Base-by-base conservation (phyloP, 2,329 filamentous ascomycete species). In the Fusarium devonianum region DNA sequence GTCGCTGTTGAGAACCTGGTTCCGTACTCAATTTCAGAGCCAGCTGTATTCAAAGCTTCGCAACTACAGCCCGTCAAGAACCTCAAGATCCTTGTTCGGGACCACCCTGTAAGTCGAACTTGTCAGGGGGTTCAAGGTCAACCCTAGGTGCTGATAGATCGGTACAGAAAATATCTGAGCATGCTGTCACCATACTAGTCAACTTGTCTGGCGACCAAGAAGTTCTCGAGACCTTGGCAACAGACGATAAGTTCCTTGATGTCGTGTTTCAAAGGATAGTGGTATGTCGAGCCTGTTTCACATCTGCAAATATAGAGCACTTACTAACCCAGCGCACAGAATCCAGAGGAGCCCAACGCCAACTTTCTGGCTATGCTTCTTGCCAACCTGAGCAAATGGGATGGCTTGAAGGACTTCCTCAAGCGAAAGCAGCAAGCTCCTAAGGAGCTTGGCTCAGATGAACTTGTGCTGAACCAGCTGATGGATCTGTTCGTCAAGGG, bases 401-500 rank as follows among this genome's bases (percentile, higher is more conserved):
- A 93, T 61, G 80, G 79, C 5, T 72, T 96, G 47, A 87, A 88
- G 58, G 80, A 80, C 32, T 77, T 97, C 4, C 72, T 93, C 9
- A 77, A 79, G 4, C 77, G 88, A 45, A 88, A 87, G 65, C 87
- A 91, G 56, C 75, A 81, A 6, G 71, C 87, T 0, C 88, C 91
- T 3, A 82, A 85, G 45, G 78, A 79, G n/a, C 81, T 96, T 6
- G 85, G 84, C 5, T 88, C 84, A 1, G 89, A 90, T 29, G 81
- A 86, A 25, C 79, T 84, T 49, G 86, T 90, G 4, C 83, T 97
- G 64, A 92, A 97, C 70, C 94, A 97, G 72, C 78, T 99, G 21
- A 85, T 99, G 70, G 94, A 97, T 71, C 87, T 95, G 63, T 99
- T 99, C 69, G 94, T 97, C 68, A 95, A 94, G 75, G 93, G 93